Evolutionary conservation across 2,329 filamentous ascomycete genomes (phyloP).

Genomic region (Aspergillus quadrilineatus): DNA sequence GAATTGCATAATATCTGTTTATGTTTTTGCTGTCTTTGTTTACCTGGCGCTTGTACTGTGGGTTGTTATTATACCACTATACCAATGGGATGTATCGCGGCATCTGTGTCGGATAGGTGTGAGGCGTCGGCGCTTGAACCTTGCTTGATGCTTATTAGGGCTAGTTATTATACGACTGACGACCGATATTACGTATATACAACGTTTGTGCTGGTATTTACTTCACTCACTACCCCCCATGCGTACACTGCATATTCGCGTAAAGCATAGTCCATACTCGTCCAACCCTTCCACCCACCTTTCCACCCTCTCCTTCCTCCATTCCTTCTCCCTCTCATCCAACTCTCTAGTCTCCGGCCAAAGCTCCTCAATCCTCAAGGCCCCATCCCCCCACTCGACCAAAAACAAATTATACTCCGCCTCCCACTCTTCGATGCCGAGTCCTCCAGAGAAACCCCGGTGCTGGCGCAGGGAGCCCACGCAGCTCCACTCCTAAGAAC

Average conservation of each 20-base stretch:
- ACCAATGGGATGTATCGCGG: conserved; percentile 15
- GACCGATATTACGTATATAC: conserved; percentile 1
- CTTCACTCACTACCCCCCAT: conserved; percentile 25
- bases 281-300: conserved; percentile 53
- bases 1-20: conserved; percentile 31
- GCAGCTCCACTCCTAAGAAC: conserved; percentile 52
- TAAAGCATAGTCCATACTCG: conserved; percentile 55
- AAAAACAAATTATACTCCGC: conserved; percentile 44
- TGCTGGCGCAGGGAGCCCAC: conserved; percentile 46
- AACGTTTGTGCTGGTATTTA: neutral
- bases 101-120: conserved; percentile 4
- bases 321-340: conserved; percentile 26
- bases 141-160: neutral
- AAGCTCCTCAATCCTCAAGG: conserved; percentile 51
- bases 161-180: conserved; percentile 8
- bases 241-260: conserved; percentile 49
- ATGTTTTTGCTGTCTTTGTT: neutral
- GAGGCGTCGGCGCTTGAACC: conserved; percentile 7
- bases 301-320: conserved; percentile 44
- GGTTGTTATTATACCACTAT: conserved; percentile 16
- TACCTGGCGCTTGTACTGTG: conserved; percentile 1
- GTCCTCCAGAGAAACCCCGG: conserved; percentile 47
- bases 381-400: conserved; percentile 41
- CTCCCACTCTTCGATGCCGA: conserved; percentile 43
- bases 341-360: conserved; percentile 46